Evolutionary conservation across 1,139 yeast genomes (phyloP).

Genomic region (Spathaspora sp.): DNA sequence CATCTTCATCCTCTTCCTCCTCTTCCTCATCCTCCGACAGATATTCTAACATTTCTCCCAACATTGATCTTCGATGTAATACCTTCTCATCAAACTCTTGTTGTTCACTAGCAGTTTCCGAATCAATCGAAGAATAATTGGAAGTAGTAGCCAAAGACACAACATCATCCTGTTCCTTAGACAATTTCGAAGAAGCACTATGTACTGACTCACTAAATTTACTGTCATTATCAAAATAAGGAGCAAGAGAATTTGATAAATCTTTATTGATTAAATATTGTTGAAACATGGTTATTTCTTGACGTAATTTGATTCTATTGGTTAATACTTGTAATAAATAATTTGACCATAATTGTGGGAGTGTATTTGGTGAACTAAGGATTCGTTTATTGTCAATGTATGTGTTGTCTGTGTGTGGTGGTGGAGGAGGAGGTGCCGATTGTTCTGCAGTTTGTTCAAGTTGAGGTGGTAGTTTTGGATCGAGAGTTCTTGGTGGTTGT

Average conservation of each 20-base stretch:
- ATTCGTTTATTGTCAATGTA: background rate
- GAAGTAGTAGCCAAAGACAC: conserved; percentile 13
- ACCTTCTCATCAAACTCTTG: conserved; percentile 12
- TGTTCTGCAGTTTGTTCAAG: conserved; percentile 15
- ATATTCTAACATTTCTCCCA: conserved; percentile 50
- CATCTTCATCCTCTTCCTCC: conserved; percentile 2
- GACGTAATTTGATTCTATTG: conserved; percentile 42
- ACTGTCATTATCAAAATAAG: conserved; percentile 16
- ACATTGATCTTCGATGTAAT: conserved; percentile 40
- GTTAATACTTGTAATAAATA: conserved; percentile 38
- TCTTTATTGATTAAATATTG: conserved; percentile 22
- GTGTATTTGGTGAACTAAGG: background rate
- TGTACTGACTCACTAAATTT: background rate
- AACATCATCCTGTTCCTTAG: conserved; percentile 6
- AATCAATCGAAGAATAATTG: background rate
- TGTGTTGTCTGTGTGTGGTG: conserved; percentile 22
- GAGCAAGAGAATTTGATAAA: conserved; percentile 1
- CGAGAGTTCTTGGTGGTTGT: background rate
- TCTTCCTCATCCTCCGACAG: conserved; percentile 22
- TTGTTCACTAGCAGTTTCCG: conserved; percentile 9
- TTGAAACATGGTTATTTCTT: conserved; percentile 41
- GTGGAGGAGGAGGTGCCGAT: conserved; percentile 30
- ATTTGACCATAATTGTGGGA: conserved; percentile 32
- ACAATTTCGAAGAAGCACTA: no score
- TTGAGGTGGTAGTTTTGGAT: background rate